These are phyloP conservation scores for Phytophthora rubi DNA, from an alignment of 352 stramenopile species.

Conservation along the genomic window DNA sequence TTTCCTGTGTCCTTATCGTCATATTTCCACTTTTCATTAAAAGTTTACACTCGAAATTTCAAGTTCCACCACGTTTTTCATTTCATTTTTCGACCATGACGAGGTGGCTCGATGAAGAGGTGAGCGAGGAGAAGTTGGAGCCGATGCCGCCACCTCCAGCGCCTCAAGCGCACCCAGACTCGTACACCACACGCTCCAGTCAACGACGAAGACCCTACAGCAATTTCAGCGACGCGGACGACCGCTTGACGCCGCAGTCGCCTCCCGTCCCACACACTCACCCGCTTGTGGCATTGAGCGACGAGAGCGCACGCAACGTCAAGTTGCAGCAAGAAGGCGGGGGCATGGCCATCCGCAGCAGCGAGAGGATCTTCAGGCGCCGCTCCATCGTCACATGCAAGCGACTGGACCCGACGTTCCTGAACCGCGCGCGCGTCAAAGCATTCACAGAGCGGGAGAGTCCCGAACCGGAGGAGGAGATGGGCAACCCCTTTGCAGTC, in stretches of 20 bases:
- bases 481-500: conserved; percentile 24
- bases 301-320: conserved; percentile 33
- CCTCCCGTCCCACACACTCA: conserved; percentile 62
- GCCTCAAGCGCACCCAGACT: conserved; percentile 40
- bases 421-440: conserved; percentile 50
- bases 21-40: too few species aligned
- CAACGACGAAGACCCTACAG: not conserved
- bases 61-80: too few species aligned
- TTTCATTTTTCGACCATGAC: conserved; percentile 9
- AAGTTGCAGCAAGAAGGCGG: conserved; percentile 24
- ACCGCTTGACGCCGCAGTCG: conserved; percentile 37
- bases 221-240: conserved; percentile 19
- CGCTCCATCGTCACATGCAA: conserved; percentile 27
- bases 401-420: conserved; percentile 60
- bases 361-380: conserved; percentile 16
- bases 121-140: conserved; percentile 48
- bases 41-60: too few species aligned
- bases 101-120: conserved; percentile 26
- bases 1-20: too few species aligned
- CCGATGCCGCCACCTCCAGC: conserved; percentile 58
- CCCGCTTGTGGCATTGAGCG: conserved; percentile 45
- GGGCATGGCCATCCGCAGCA: conserved; percentile 28
- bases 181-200: conserved; percentile 9
- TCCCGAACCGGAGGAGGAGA: conserved; percentile 16
- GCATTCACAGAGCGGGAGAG: conserved; percentile 37